phyloP scores from a whole-genome alignment of 352 stramenopile genomes.

The Lagenidium giganteum region DNA sequence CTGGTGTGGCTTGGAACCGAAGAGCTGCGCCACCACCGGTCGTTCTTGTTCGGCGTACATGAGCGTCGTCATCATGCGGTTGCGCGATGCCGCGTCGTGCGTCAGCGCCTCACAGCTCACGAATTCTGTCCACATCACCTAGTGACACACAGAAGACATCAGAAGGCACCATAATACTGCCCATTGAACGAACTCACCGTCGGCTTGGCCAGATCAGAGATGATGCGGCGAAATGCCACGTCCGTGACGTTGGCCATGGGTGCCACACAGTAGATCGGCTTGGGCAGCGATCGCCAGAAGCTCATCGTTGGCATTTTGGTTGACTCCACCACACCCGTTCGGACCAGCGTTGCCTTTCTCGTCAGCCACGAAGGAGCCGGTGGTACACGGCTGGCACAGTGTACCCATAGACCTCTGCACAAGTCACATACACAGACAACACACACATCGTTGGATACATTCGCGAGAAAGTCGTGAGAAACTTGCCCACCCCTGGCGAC shows the following conservation, averaged over 20 bases:
- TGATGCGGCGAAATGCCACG: constrained; percentile 58
- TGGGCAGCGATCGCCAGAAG: constrained; percentile 63
- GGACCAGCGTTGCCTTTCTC: too few relatives aligned
- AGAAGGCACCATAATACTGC: not conserved
- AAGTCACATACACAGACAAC: too few relatives aligned
- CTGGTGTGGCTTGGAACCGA: constrained; percentile 81
- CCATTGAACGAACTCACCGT: constrained; percentile 36
- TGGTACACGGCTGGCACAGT: too few relatives aligned
- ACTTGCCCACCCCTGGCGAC: too few relatives aligned
- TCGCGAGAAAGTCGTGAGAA: too few relatives aligned
- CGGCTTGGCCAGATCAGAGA: constrained; percentile 73
- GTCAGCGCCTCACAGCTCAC: constrained; percentile 81
- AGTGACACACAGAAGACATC: not conserved
- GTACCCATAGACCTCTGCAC: too few relatives aligned
- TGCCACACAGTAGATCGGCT: constrained; percentile 76
- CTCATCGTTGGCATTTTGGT: constrained; percentile 14
- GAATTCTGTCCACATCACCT: constrained; percentile 78
- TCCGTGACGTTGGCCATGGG: constrained; percentile 86
- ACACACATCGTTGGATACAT: too few relatives aligned
- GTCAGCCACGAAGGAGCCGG: too few relatives aligned
- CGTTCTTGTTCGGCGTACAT: constrained; percentile 69
- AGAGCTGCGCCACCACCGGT: constrained; percentile 76
- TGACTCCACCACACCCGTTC: too few relatives aligned
- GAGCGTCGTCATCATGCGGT: constrained; percentile 76
- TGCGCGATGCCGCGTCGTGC: constrained; percentile 45